Evolutionary conservation across 2,329 filamentous ascomycete species (phyloP).

Genomic region (Pestalotiopsis sp.): DNA sequence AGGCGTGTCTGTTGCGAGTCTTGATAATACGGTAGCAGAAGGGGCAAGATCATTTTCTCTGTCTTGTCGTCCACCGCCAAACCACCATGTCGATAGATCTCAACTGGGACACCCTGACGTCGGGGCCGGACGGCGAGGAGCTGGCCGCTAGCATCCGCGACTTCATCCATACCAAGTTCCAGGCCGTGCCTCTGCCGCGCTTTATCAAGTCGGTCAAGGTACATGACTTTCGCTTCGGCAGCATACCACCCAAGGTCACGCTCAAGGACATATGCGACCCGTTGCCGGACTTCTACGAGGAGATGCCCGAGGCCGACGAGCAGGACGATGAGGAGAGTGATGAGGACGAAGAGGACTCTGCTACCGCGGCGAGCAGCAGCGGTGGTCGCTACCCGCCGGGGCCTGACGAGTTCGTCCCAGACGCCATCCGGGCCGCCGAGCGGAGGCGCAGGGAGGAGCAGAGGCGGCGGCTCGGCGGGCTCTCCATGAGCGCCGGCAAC

Average conservation of each 20-base stretch:
- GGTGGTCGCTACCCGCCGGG: background rate
- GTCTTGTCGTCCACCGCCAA: background rate
- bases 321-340: slow-evolving; percentile 52
- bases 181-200: slow-evolving; percentile 84
- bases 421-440: slow-evolving; percentile 35
- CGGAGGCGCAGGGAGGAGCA: slow-evolving; percentile 34
- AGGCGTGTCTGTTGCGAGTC: background rate
- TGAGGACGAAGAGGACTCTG: slow-evolving; percentile 39
- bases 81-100: slow-evolving; percentile 89
- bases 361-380: slow-evolving; percentile 16
- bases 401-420: slow-evolving; percentile 27
- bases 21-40: background rate
- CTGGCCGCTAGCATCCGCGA: slow-evolving; percentile 85
- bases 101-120: slow-evolving; percentile 92
- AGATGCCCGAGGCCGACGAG: slow-evolving; percentile 66
- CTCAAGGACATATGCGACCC: slow-evolving; percentile 98
- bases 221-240: slow-evolving; percentile 91
- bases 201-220: slow-evolving; percentile 97
- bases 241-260: slow-evolving; percentile 78
- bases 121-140: slow-evolving; percentile 81
- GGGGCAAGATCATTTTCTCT: background rate
- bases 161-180: slow-evolving; percentile 96
- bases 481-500: slow-evolving; percentile 9
- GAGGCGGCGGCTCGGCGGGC: slow-evolving; percentile 23
- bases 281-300: slow-evolving; percentile 93